Evolutionary conservation across 176 grass and related monocot species (phyloP).

Genomic region (Oryza officinalis): DNA sequence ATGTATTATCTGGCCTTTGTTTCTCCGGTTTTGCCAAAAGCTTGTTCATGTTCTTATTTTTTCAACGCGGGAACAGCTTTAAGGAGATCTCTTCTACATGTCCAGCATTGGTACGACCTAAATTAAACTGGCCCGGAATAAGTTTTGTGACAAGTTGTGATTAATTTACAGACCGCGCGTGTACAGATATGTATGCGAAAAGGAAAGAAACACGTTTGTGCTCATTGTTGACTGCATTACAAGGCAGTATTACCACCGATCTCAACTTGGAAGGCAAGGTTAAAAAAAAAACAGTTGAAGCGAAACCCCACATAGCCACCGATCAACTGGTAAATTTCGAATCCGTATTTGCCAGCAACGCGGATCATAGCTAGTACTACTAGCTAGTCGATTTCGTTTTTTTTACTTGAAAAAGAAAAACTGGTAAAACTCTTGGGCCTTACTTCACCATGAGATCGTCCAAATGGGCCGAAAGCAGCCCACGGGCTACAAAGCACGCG

Average conservation of each 20-base stretch:
- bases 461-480: neutral
- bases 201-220: neutral
- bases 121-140: neutral
- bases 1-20: no score
- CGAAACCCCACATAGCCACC: neutral
- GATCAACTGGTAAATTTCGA: neutral
- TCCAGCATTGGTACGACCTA: neutral
- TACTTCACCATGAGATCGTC: neutral
- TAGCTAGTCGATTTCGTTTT: no score
- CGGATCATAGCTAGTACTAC: no score
- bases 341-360: no score
- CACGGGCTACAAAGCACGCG: neutral
- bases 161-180: no score
- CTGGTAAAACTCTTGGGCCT: neutral
- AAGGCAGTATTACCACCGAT: neutral
- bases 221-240: neutral
- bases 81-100: no score
- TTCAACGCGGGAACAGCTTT: no score
- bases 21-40: no score
- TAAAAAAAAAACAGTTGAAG: neutral
- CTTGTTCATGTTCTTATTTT: neutral
- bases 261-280: neutral
- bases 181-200: neutral
- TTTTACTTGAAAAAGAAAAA: no score
- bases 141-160: no score